Evolutionary conservation across 1,139 yeast species (phyloP), one percentile per base, ranked within the genome.

Genomic region (Kodamaea ohmeri): DNA sequence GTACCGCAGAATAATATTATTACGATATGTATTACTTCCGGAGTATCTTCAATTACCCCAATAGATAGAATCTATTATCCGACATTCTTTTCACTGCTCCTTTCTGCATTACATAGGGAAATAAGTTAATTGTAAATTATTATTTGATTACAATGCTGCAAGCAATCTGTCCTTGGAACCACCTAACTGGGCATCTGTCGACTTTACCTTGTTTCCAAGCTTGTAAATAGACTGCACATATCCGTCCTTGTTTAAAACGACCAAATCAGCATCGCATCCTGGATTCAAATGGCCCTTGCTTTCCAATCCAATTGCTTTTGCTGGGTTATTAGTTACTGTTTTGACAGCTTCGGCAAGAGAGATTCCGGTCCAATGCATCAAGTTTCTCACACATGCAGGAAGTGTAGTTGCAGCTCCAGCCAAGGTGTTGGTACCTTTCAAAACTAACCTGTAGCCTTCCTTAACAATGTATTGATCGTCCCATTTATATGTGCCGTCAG

Each of bases 321-420:
- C 80, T 12, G 85, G 78, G 48, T 74, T 73, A 45, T 75, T 74
- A 28, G 84, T 79, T 38, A 72, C 80, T 3, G 81, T 69, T 47
- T 73, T 67, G 15, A 79, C 65, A 6, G 83, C 84, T 49, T 74
- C 67, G 7, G 78, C 75, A 40, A 79, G 62, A 1, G 76, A 50
- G 25, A 76, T 60, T 17, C 63, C 60, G 6, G 78, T 65, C 84
- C 84, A 79, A 31, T 60, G 47, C 53, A 73, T 63, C 48, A 78
- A 61, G 56, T 79, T 78, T 45, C 78, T 64, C 22, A 78, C 60
- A 52, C 82, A 75, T 34, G 71, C 70, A 24, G 78, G 73, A 39
- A 78, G 66, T 24, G 78, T 73, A 11, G 83, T 76, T 6, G 81
- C 81, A 13, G 81, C 73, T 28, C 84, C 85, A 4, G 84, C 84